These are phyloP conservation scores for Tylopilus orsonianus DNA, from an alignment of 1,284 basidiomycete species.

Conservation along the genomic window DNA sequence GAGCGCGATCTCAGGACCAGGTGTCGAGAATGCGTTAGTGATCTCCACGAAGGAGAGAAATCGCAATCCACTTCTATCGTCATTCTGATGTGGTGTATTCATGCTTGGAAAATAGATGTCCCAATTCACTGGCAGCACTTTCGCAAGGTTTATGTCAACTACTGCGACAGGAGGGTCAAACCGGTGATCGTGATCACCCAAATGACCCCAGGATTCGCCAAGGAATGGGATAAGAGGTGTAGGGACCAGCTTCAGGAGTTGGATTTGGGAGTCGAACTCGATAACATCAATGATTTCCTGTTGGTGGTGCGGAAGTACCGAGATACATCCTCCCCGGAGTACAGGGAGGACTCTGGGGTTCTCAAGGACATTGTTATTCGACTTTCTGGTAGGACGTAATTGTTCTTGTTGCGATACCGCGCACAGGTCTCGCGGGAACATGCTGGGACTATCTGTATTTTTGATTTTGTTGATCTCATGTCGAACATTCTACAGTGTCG, in stretches of 20 bases:
- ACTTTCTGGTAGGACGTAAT: conserved; percentile 16
- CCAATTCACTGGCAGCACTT: conserved; percentile 28
- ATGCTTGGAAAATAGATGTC: conserved; percentile 32
- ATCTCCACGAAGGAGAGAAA: conserved; percentile 12
- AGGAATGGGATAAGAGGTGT: conserved; percentile 25
- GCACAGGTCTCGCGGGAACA: too few species aligned
- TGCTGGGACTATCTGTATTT: not conserved
- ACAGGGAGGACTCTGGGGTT: conserved; percentile 18
- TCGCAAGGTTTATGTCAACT: conserved; percentile 28
- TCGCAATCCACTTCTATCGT: conserved; percentile 7
- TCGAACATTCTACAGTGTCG: too few species aligned
- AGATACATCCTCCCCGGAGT: conserved; percentile 20
- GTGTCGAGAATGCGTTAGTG: conserved; percentile 20
- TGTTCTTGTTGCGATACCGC: not conserved
- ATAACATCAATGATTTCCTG: conserved; percentile 5
- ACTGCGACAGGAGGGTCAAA: conserved; percentile 23
- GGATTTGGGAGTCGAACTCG: conserved; percentile 7
- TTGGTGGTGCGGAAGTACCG: conserved; percentile 17
- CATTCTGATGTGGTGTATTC: conserved; percentile 30
- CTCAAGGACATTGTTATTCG: conserved; percentile 20
- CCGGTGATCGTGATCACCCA: conserved; percentile 30
- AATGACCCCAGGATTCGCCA: conserved; percentile 21
- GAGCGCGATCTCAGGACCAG: conserved; percentile 23
- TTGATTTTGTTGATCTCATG: too few species aligned
- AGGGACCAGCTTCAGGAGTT: conserved; percentile 13